Conservation (phyloP, 345 rosid species). For the Passiflora organensis region DNA sequence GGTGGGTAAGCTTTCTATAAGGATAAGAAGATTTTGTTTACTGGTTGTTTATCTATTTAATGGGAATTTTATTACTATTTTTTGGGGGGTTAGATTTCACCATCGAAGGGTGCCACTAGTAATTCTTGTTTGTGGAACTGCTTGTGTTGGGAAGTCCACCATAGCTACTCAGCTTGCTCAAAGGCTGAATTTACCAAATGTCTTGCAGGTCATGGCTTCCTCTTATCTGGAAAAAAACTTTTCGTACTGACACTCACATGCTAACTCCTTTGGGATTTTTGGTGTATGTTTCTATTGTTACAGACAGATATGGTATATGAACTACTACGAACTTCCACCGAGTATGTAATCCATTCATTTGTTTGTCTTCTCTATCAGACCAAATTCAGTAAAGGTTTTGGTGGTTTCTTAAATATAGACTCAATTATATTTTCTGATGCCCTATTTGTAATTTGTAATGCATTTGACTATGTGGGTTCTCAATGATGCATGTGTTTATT, state of each 20-base stretch:
- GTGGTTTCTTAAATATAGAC: too few relatives aligned
- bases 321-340: constrained; percentile 80
- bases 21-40: background rate
- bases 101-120: constrained; percentile 97
- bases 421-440: too few relatives aligned
- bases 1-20: constrained; percentile 32
- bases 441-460: too few relatives aligned
- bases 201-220: constrained; percentile 60
- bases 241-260: background rate
- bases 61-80: too few relatives aligned
- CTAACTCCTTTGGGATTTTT: constrained; percentile 5
- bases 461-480: too few relatives aligned
- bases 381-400: too few relatives aligned
- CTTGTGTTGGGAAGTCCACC: constrained; percentile 97
- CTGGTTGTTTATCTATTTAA: background rate
- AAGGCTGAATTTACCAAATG: constrained; percentile 94
- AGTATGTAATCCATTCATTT: constrained; percentile 41
- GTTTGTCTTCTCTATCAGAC: background rate
- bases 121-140: constrained; percentile 98
- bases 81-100: constrained; percentile 60
- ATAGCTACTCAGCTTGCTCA: constrained; percentile 98
- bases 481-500: too few relatives aligned
- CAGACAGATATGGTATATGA: constrained; percentile 95
- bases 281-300: constrained; percentile 12
- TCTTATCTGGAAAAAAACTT: background rate